Evolutionary conservation across 1,139 yeast species (phyloP).

Genomic region (Yamadazyma dendronema): DNA sequence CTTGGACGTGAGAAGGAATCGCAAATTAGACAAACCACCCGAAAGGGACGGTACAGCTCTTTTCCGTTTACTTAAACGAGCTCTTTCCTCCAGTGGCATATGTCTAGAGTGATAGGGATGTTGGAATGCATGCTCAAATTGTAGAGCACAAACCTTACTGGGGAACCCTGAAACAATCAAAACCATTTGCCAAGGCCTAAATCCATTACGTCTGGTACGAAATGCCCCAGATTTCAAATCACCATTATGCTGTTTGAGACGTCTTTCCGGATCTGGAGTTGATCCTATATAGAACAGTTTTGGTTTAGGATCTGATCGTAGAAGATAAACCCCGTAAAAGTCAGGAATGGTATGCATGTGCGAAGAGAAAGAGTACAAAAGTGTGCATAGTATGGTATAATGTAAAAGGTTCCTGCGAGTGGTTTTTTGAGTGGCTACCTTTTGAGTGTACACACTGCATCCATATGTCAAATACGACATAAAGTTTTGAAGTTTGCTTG

Average conservation of each 20-base stretch:
- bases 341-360: constrained; percentile 17
- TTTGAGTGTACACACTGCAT: too few relatives aligned
- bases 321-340: constrained; percentile 66
- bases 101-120: constrained; percentile 67
- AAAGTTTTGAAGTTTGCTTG: too few relatives aligned
- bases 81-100: constrained; percentile 27
- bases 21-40: constrained; percentile 50
- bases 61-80: constrained; percentile 22
- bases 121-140: constrained; percentile 78
- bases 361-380: background rate
- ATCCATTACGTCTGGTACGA: constrained; percentile 53
- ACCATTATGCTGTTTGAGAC: constrained; percentile 80
- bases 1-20: constrained; percentile 40
- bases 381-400: too few relatives aligned
- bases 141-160: constrained; percentile 66
- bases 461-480: too few relatives aligned
- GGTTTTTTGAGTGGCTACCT: too few relatives aligned
- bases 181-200: constrained; percentile 73
- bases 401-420: too few relatives aligned
- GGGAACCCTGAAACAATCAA: constrained; percentile 69
- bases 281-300: constrained; percentile 71
- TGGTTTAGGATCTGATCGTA: constrained; percentile 56
- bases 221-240: constrained; percentile 58
- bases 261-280: constrained; percentile 66
- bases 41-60: constrained; percentile 31